phyloP scores from a whole-genome alignment of 441 rosid genomes.

The Populus hybrid region DNA sequence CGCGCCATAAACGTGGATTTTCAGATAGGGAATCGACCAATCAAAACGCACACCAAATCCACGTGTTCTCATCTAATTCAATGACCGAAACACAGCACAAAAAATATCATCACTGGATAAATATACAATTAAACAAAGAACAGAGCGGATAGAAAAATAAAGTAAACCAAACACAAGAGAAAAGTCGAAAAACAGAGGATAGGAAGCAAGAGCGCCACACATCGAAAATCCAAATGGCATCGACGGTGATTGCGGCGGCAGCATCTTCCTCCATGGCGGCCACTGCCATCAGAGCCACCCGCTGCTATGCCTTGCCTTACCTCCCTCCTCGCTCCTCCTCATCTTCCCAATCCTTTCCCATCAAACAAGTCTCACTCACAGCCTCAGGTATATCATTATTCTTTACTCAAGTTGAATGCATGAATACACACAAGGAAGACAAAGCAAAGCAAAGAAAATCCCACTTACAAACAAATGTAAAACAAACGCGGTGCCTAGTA shows the following conservation, averaged over 20 bases:
- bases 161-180: neutral
- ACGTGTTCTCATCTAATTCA: conserved; percentile 51
- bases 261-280: conserved; percentile 65
- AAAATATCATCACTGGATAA: conserved; percentile 22
- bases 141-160: neutral
- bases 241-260: conserved; percentile 49
- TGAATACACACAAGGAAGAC: neutral
- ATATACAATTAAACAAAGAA: neutral
- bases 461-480: neutral
- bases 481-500: neutral
- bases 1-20: conserved; percentile 37
- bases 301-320: conserved; percentile 59
- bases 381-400: neutral
- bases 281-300: conserved; percentile 30
- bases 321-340: conserved; percentile 52
- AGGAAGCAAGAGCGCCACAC: conserved; percentile 29
- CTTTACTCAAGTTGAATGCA: conserved; percentile 4
- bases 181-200: neutral
- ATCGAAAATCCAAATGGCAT: conserved; percentile 40
- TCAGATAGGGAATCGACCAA: conserved; percentile 67
- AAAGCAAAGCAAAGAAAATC: neutral
- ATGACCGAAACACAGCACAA: conserved; percentile 22
- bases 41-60: conserved; percentile 28
- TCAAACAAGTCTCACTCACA: conserved; percentile 56
- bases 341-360: conserved; percentile 33